phyloP scores from a whole-genome alignment of 129 eudicot genomes.

The Silybum marianum region DNA sequence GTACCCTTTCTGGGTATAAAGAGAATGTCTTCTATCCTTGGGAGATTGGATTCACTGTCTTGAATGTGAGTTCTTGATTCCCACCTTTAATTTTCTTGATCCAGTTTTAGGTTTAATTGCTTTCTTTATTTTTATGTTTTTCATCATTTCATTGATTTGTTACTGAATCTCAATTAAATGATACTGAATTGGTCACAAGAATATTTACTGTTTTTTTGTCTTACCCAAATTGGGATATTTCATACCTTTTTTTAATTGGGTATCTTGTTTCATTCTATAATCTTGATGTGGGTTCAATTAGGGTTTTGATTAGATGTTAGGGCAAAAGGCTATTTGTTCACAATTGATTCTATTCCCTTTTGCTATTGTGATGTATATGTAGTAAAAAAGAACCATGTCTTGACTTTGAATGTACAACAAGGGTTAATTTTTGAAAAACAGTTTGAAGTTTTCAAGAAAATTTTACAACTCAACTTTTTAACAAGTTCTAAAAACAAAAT shows the following conservation, averaged over 20 bases:
- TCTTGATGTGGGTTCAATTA: slow-evolving; percentile 12
- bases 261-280: background rate
- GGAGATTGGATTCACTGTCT: slow-evolving; percentile 73
- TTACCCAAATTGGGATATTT: background rate
- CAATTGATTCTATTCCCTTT: background rate
- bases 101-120: background rate
- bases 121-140: background rate
- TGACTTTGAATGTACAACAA: background rate
- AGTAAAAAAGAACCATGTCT: background rate
- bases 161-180: background rate
- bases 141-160: background rate
- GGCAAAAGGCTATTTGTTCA: slow-evolving; percentile 4
- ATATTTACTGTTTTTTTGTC: background rate
- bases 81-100: background rate
- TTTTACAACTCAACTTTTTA: background rate
- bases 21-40: slow-evolving; percentile 80
- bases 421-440: background rate
- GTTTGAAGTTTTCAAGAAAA: background rate
- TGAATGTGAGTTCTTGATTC: slow-evolving; percentile 53
- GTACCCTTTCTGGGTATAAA: slow-evolving; percentile 57
- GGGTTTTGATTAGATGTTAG: slow-evolving; percentile 12
- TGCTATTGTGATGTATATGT: background rate
- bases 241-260: background rate
- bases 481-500: background rate
- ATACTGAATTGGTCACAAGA: background rate